A percentile compares a stretch with the other conserved stretches of the same genome.
phyloP scores from a whole-genome alignment of 2,329 filamentous ascomycete genomes.

The Chaetothyriales sp. region DNA sequence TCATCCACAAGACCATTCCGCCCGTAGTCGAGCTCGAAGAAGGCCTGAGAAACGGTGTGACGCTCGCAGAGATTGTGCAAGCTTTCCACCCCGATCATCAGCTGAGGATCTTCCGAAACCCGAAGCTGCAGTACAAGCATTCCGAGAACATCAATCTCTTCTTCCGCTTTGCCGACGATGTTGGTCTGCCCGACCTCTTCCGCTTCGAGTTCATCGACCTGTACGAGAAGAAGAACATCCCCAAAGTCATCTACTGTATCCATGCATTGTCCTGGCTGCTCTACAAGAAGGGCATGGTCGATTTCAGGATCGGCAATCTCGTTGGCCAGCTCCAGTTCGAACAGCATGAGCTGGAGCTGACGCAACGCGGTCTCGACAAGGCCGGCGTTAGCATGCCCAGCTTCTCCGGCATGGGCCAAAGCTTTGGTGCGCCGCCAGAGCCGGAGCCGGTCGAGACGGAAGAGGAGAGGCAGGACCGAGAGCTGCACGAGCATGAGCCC shows the following conservation, averaged over 20 bases:
- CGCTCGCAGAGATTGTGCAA: constrained; percentile 84
- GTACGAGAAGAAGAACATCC: constrained; percentile 99
- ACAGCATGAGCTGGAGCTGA: constrained; percentile 91
- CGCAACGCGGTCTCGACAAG: constrained; percentile 92
- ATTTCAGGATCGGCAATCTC: constrained; percentile 91
- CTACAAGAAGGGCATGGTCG: constrained; percentile 84
- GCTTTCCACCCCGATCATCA: constrained; percentile 65
- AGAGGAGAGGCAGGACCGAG: constrained; percentile 72
- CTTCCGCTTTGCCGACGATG: constrained; percentile 82
- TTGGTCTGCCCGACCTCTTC: constrained; percentile 88
- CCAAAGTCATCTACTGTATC: constrained; percentile 97
- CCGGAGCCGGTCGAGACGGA: constrained; percentile 66
- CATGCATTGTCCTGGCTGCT: constrained; percentile 96
- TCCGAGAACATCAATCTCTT: constrained; percentile 97
- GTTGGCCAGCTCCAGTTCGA: constrained; percentile 95
- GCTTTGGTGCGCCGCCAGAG: constrained; percentile 78
- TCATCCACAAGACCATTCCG: constrained; percentile 72
- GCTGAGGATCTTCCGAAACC: constrained; percentile 70
- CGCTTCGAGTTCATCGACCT: constrained; percentile 93
- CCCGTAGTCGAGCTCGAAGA: constrained; percentile 91
- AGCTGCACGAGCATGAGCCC: constrained; percentile 62
- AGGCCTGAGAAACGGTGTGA: constrained; percentile 81
- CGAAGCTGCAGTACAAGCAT: constrained; percentile 81
- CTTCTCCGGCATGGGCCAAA: constrained; percentile 93
- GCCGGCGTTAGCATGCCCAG: constrained; percentile 91